Conservation (phyloP, 768 basidiomycete genomes). For the Dacryopinax primogenitus region DNA sequence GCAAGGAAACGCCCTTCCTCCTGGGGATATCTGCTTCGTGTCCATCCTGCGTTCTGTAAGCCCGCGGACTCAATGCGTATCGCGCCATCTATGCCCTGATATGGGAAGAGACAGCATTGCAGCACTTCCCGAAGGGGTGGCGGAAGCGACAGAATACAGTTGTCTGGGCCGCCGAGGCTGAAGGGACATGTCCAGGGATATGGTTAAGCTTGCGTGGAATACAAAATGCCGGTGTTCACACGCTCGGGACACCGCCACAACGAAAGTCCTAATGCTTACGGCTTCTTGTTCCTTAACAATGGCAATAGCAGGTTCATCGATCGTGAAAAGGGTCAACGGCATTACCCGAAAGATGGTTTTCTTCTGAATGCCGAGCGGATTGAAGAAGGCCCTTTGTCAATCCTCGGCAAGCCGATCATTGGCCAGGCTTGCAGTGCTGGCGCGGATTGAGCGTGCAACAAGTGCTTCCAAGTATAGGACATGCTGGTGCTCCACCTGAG, state of each 20-base stretch:
- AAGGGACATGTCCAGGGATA: constrained; percentile 3
- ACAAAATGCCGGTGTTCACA: constrained; percentile 3
- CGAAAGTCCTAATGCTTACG: not conserved
- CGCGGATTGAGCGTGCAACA: not conserved
- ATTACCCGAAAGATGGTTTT: not conserved
- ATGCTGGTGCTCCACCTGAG: not conserved
- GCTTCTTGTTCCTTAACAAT: constrained; percentile 7
- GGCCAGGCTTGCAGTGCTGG: not conserved
- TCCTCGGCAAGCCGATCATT: not conserved
- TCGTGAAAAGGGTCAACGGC: not conserved
- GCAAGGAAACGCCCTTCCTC: constrained; percentile 4
- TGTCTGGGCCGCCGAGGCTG: not conserved
- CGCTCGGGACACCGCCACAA: constrained; percentile 5
- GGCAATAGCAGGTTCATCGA: not conserved
- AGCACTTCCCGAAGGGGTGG: constrained; percentile 7
- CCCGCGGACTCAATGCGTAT: constrained; percentile 2
- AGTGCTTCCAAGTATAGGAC: not conserved
- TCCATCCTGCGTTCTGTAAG: not conserved
- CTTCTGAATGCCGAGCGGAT: not conserved
- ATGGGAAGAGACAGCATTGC: not conserved
- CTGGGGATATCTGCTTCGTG: constrained; percentile 7
- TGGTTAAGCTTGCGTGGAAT: not conserved
- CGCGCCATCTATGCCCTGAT: constrained; percentile 4
- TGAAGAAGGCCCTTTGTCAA: not conserved
- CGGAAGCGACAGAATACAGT: constrained; percentile 1